Evolutionary conservation across 2,329 filamentous ascomycete genomes (phyloP).

Genomic region (Trichophyton equinum): DNA sequence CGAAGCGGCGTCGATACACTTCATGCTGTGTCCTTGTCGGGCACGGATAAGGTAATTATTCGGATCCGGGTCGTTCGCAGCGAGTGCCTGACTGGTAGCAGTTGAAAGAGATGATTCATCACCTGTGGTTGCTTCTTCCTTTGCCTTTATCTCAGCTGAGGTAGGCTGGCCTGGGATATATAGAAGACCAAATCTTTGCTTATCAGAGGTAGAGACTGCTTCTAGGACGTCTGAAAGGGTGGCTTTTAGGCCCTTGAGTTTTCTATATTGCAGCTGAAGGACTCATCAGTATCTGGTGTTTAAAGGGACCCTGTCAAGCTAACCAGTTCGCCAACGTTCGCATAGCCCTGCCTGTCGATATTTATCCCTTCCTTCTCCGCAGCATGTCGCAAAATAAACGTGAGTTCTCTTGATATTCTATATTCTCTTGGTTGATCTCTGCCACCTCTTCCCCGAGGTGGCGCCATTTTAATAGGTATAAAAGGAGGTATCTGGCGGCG

Average conservation of each 20-base stretch:
- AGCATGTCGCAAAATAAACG: conserved; percentile 46
- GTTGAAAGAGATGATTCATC: conserved; percentile 16
- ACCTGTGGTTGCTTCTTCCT: conserved; percentile 12
- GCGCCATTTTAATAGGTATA: background rate
- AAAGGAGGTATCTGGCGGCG: background rate
- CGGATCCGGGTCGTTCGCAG: conserved; percentile 38
- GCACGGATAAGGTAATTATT: conserved; percentile 76
- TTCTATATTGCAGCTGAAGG: conserved; percentile 42
- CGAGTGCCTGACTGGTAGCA: conserved; percentile 25
- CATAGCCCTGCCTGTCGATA: conserved; percentile 48
- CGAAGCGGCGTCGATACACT: conserved; percentile 53
- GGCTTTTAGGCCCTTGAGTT: conserved; percentile 56
- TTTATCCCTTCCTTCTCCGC: conserved; percentile 48
- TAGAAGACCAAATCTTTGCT: conserved; percentile 78
- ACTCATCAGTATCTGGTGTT: background rate
- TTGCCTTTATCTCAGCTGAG: conserved; percentile 12
- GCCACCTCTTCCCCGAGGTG: background rate
- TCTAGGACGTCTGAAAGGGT: conserved; percentile 60
- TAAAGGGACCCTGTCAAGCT: conserved; percentile 16
- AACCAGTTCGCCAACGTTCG: conserved; percentile 47
- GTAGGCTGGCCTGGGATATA: conserved; percentile 30
- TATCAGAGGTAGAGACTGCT: conserved; percentile 64
- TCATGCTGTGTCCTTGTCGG: conserved; percentile 86
- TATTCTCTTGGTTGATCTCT: conserved; percentile 21
- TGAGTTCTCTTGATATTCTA: conserved; percentile 31